Conservation (phyloP, 179 eudicot genomes). For the Beta macrorhiza region DNA sequence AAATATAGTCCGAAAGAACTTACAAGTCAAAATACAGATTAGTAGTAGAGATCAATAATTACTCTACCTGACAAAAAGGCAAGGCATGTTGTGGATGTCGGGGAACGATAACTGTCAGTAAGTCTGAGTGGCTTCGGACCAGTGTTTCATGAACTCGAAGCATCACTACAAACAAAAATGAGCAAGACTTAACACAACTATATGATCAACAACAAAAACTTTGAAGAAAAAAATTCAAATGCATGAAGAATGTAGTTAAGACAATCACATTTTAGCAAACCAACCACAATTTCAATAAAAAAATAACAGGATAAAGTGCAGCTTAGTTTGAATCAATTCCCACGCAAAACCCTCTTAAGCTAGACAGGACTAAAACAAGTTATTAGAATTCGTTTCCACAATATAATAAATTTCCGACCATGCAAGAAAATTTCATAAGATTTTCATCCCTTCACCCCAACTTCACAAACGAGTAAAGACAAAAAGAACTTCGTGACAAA, state of each 20-base stretch:
- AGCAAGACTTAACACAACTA: neutral
- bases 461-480: no score
- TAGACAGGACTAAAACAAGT: no score
- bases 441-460: no score
- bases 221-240: neutral
- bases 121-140: slow-evolving; percentile 46
- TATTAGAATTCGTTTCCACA: no score
- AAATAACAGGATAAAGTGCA: neutral
- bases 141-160: slow-evolving; percentile 62
- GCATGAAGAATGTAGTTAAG: neutral
- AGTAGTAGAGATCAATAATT: neutral
- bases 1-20: neutral
- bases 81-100: slow-evolving; percentile 72
- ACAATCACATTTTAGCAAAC: neutral
- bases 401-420: no score
- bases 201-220: neutral
- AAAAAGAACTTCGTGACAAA: no score
- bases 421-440: no score
- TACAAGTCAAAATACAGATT: neutral
- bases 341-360: neutral
- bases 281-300: neutral
- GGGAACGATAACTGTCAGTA: slow-evolving; percentile 70
- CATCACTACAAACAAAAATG: slow-evolving; percentile 50
- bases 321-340: neutral
- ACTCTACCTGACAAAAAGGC: slow-evolving; percentile 57